Conservation (phyloP, 2,329 filamentous ascomycete genomes). For the Botrytis paeoniae region DNA sequence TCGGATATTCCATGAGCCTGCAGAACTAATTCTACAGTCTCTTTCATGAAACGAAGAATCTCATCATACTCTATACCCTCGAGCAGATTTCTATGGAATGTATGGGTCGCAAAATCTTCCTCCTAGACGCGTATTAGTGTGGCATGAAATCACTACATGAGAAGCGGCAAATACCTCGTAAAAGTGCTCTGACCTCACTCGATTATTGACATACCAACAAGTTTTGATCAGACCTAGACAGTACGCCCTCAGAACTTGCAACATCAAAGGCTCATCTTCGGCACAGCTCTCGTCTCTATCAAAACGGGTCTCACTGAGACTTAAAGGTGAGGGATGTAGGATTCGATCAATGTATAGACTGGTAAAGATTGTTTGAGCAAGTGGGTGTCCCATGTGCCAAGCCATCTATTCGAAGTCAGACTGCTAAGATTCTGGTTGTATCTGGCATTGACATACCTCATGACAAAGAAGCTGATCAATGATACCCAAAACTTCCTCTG, state of each 20-base stretch:
- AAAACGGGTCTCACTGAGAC: conserved; percentile 46
- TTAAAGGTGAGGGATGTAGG: conserved; percentile 65
- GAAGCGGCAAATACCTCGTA: conserved; percentile 65
- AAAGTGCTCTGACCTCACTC: conserved; percentile 78
- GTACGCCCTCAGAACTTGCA: conserved; percentile 74
- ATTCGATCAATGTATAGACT: conserved; percentile 86
- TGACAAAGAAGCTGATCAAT: conserved; percentile 90
- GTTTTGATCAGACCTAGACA: conserved; percentile 81
- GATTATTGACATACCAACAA: conserved; percentile 73
- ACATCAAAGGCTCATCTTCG: conserved; percentile 47
- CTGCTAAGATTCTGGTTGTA: not conserved
- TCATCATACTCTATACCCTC: conserved; percentile 54
- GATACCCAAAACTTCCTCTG: conserved; percentile 82
- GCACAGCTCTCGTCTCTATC: conserved; percentile 29
- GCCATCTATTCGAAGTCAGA: conserved; percentile 62
- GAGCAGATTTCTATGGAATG: conserved; percentile 78
- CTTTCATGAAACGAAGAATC: conserved; percentile 34
- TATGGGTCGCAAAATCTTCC: conserved; percentile 93
- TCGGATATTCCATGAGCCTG: conserved; percentile 33
- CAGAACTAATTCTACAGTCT: conserved; percentile 36
- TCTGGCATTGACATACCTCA: conserved; percentile 57
- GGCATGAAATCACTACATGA: not conserved
- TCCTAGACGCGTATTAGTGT: conserved; percentile 54
- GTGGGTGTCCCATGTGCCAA: conserved; percentile 93
- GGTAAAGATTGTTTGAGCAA: conserved; percentile 92